Conservation (phyloP, 2,329 filamentous ascomycete genomes). For the Acephala macrosclerotiorum region DNA sequence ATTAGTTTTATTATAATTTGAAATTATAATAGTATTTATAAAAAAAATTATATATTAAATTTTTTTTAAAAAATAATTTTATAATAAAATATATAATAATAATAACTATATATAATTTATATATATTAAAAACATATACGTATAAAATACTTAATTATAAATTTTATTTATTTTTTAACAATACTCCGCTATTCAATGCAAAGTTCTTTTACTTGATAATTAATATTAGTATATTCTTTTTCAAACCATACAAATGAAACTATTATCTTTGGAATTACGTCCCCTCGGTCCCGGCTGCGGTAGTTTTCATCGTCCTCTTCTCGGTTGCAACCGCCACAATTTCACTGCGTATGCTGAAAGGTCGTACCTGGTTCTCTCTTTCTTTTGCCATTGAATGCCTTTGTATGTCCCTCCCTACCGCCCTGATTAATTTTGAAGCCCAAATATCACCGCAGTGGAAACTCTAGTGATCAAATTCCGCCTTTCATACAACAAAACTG, state of each 20-base stretch:
- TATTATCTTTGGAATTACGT: slow-evolving; percentile 54
- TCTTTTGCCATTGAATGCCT: slow-evolving; percentile 48
- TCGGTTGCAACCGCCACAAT: slow-evolving; percentile 37
- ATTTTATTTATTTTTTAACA: too few species aligned
- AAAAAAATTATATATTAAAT: too few species aligned
- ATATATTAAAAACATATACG: too few species aligned
- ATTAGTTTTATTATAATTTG: too few species aligned
- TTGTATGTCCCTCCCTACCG: slow-evolving; percentile 40
- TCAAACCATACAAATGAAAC: slow-evolving; percentile 42
- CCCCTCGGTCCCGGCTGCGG: slow-evolving; percentile 52
- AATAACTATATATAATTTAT: too few species aligned
- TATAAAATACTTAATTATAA: too few species aligned
- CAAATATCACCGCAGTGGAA: not conserved
- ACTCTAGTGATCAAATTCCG: not conserved
- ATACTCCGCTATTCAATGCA: not conserved
- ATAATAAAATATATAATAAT: too few species aligned
- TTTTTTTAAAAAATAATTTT: too few species aligned
- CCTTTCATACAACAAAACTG: not conserved
- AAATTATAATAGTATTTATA: too few species aligned
- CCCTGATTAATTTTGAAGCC: not conserved
- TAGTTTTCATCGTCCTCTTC: slow-evolving; percentile 48
- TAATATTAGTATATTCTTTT: slow-evolving; percentile 38
- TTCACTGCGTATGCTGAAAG: slow-evolving; percentile 41
- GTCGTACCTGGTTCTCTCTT: slow-evolving; percentile 43
- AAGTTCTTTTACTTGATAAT: not conserved